Conservation (phyloP, 805 yeast genomes). For the Ascoidea asiatica region DNA sequence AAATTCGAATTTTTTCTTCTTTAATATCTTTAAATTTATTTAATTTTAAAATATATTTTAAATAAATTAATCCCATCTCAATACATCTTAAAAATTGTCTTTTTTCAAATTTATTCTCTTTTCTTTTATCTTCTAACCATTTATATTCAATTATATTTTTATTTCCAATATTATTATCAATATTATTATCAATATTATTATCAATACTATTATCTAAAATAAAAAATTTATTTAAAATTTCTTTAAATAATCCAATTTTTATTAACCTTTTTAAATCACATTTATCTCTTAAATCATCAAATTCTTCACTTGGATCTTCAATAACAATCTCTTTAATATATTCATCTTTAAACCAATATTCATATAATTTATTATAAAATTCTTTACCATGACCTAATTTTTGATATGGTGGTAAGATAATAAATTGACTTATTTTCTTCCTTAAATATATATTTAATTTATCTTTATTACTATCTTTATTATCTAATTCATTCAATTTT, state of each 20-base stretch:
- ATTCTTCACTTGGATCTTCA: conserved; percentile 88
- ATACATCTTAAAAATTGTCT: conserved; percentile 67
- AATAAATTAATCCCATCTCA: conserved; percentile 57
- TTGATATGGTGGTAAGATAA: conserved; percentile 78
- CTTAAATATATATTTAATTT: conserved; percentile 22
- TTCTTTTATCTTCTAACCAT: conserved; percentile 23
- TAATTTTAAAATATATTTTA: conserved; percentile 11
- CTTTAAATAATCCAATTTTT: conserved; percentile 17
- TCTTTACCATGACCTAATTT: conserved; percentile 55
- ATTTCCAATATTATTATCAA: too few species aligned
- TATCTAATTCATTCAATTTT: conserved; percentile 14
- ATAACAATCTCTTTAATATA: conserved; percentile 62
- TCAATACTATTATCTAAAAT: too few species aligned
- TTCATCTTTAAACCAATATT: conserved; percentile 39
- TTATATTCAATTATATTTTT: conserved; percentile 12
- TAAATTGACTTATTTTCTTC: conserved; percentile 76
- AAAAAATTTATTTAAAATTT: conserved; percentile 18
- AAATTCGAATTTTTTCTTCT: conserved; percentile 33
- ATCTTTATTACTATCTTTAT: conserved; percentile 10
- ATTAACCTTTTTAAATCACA: conserved; percentile 49
- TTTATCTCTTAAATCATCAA: conserved; percentile 83
- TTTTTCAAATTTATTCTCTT: conserved; percentile 45
- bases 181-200: too few species aligned
- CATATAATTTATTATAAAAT: conserved; percentile 44
- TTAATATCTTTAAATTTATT: conserved; percentile 12